Evolutionary conservation across 192 early-diverging fungal genomes (phyloP), one percentile per base, ranked within the genome.

Genomic region (Rhizophagus clarus): DNA sequence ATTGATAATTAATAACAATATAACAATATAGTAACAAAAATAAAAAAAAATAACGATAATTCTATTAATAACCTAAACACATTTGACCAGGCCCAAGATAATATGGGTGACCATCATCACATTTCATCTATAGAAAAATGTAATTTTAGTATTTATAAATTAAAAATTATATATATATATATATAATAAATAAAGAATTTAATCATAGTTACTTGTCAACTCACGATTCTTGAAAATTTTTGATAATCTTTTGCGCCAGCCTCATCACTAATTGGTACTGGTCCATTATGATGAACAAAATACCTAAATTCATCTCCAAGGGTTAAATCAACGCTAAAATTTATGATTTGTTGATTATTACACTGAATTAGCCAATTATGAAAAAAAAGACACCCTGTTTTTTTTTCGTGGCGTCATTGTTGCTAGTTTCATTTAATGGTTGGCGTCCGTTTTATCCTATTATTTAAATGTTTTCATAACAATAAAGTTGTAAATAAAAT

Each of bases 201-300:
- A 72, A 26, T 2, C 10, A 42, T 42, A 42, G 40, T 42, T 42
- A 42, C 40, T 42, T 42, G 40, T 10, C 10, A 67, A 78, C 64
- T 78, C 66, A 78, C 76, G 5, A 78, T 68, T 15, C 45, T 22
- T 26, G 76, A 78, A 68, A 78, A 78, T 28, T 68, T 78, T 56
- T 78, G 76, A 15, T 78, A 78, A 56, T 78, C 76, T 78, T 78
- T 78, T 0, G 76, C 64, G 11, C 66, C 76, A 47, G 76, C 76
- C 26, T 78, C 63, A 31, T 78, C 47, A 56, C 76, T 78, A 37
- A 78, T 78, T 17, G 76, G 64, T 24, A 78, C 76, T 47, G 76
- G 45, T 22, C 66, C 76, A 49, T 78, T 78, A 47, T 68, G 40
- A 68, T 67, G 76, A 68, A 78, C 32, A 42, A 78, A 78, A 68